Conservation (phyloP, 805 yeast genomes). For the Zygoascus tannicola region DNA sequence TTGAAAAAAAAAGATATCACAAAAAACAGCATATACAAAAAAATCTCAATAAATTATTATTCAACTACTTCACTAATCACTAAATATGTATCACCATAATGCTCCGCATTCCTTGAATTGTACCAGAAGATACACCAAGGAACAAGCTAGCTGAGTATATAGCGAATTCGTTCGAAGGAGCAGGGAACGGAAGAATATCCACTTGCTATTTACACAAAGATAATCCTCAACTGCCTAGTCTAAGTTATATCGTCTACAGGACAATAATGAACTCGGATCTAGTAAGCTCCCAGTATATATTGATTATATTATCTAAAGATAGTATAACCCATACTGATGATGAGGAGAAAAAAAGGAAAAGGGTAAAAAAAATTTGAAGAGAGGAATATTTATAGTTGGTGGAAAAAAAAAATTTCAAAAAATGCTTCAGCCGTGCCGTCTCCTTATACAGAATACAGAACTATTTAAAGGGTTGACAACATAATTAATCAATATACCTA, state of each 20-base stretch:
- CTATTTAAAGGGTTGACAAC: too few species aligned
- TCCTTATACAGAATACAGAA: too few species aligned
- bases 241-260: constrained; percentile 14
- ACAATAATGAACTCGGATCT: constrained; percentile 8
- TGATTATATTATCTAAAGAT: constrained; percentile 22
- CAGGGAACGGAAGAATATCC: constrained; percentile 32
- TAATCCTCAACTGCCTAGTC: constrained; percentile 21
- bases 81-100: constrained; percentile 26
- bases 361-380: background rate
- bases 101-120: constrained; percentile 18
- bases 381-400: background rate
- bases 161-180: constrained; percentile 29
- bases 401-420: too few species aligned
- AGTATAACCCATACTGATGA: constrained; percentile 24
- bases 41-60: background rate
- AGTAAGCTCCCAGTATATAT: constrained; percentile 17
- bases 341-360: constrained; percentile 11
- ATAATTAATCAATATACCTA: too few species aligned
- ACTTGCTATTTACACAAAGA: constrained; percentile 21
- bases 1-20: background rate
- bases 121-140: constrained; percentile 10
- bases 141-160: constrained; percentile 21
- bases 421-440: too few species aligned
- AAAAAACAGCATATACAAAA: background rate
- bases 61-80: background rate